Conservation (phyloP, 2,329 filamentous ascomycete genomes). For the Raffaelea arxii region DNA sequence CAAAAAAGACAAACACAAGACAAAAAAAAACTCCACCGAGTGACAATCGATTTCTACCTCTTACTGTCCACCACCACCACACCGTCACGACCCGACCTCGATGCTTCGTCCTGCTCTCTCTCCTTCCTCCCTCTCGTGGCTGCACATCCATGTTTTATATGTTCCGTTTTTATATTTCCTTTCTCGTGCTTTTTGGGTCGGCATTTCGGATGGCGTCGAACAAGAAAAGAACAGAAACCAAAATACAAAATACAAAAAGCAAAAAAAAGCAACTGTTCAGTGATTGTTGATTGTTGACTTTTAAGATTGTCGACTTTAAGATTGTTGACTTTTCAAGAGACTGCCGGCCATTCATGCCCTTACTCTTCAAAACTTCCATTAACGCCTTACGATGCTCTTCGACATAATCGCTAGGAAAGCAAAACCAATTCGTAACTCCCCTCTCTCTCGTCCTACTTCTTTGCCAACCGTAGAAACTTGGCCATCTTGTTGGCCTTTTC, state of each 20-base stretch:
- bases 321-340: too few species aligned
- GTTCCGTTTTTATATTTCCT: conserved; percentile 1
- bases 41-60: too few species aligned
- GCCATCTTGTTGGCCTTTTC: conserved; percentile 21
- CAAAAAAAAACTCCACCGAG: too few species aligned
- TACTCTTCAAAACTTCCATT: neutral
- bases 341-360: too few species aligned
- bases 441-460: conserved; percentile 9
- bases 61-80: too few species aligned
- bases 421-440: too few species aligned
- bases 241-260: conserved; percentile 6
- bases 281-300: too few species aligned
- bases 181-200: conserved; percentile 12
- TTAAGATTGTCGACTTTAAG: too few species aligned
- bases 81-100: too few species aligned
- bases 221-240: conserved; percentile 8
- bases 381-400: conserved; percentile 1
- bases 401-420: too few species aligned
- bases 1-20: neutral
- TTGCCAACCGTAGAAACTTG: conserved; percentile 13
- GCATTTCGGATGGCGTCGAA: conserved; percentile 13
- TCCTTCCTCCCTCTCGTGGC: neutral
- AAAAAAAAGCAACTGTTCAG: too few species aligned
- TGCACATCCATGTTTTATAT: neutral
- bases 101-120: neutral